These are phyloP conservation scores for Epichloe typhina DNA, from an alignment of 2,329 filamentous ascomycete species.

Conservation along the genomic window DNA sequence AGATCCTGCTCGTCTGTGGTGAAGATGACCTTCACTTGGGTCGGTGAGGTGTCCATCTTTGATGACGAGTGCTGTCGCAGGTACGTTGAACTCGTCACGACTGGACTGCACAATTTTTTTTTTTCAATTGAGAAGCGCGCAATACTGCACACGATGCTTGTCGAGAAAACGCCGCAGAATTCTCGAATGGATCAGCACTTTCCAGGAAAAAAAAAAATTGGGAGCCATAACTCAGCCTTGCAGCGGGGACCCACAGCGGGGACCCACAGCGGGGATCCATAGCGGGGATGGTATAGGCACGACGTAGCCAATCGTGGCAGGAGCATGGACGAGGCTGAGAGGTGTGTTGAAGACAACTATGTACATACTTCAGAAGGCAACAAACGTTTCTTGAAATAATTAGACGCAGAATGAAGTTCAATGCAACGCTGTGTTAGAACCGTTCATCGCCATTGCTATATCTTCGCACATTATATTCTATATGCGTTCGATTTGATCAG, in stretches of 20 bases:
- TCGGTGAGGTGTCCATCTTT: constrained; percentile 26
- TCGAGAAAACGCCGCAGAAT: not conserved
- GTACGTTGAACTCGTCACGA: not conserved
- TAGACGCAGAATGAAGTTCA: too few relatives aligned
- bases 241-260: not conserved
- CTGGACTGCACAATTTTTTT: too few relatives aligned
- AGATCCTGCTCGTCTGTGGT: constrained; percentile 49
- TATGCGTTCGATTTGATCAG: too few relatives aligned
- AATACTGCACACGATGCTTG: not conserved
- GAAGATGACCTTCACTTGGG: constrained; percentile 55
- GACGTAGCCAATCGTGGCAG: not conserved
- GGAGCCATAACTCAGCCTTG: not conserved
- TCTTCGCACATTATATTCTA: too few relatives aligned
- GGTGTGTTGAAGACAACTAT: not conserved
- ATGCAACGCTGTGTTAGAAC: too few relatives aligned
- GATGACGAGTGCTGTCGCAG: not conserved
- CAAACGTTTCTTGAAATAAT: too few relatives aligned
- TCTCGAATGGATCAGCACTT: not conserved
- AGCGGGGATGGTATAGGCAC: not conserved
- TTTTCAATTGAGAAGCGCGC: too few relatives aligned
- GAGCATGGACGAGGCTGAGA: not conserved
- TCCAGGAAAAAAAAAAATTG: not conserved
- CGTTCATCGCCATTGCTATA: too few relatives aligned
- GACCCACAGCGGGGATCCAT: not conserved
- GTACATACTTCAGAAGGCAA: too few relatives aligned